phyloP scores from a whole-genome alignment of 1,139 yeast genomes.

The Arxiozyma telluris region DNA sequence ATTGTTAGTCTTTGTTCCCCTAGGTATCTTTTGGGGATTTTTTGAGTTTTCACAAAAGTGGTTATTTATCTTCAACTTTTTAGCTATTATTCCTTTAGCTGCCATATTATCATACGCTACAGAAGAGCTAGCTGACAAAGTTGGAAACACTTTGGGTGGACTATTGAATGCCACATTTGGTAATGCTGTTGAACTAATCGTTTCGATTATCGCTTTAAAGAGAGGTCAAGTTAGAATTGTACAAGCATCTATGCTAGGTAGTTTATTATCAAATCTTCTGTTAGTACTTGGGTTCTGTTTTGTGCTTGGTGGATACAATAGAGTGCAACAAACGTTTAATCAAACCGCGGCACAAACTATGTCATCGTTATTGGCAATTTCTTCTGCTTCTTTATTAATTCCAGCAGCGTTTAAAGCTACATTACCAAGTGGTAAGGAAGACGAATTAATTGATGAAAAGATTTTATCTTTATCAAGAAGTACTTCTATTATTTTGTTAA shows the following conservation, averaged over 20 bases:
- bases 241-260: conserved; percentile 94
- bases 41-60: conserved; percentile 42
- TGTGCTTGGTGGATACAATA: conserved; percentile 81
- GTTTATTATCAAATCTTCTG: conserved; percentile 76
- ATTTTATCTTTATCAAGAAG: conserved; percentile 78
- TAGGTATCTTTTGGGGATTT: conserved; percentile 68
- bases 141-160: conserved; percentile 86
- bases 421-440: conserved; percentile 43
- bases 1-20: conserved; percentile 71
- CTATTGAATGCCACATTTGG: conserved; percentile 93
- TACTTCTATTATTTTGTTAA: conserved; percentile 66
- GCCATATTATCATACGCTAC: conserved; percentile 85
- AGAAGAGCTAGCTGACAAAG: conserved; percentile 78
- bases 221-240: conserved; percentile 88
- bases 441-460: conserved; percentile 34
- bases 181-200: conserved; percentile 88
- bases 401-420: conserved; percentile 96
- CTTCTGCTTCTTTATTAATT: conserved; percentile 76
- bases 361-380: conserved; percentile 86
- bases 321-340: conserved; percentile 81
- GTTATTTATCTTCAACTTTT: conserved; percentile 66
- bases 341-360: conserved; percentile 97
- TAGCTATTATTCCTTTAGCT: conserved; percentile 90
- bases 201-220: conserved; percentile 77
- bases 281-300: conserved; percentile 94